Percentiles rank a stretch among this genome's conserved stretches.
Conservation (phyloP, 2,329 filamentous ascomycete species). For the Cryoendolithus antarcticus region DNA sequence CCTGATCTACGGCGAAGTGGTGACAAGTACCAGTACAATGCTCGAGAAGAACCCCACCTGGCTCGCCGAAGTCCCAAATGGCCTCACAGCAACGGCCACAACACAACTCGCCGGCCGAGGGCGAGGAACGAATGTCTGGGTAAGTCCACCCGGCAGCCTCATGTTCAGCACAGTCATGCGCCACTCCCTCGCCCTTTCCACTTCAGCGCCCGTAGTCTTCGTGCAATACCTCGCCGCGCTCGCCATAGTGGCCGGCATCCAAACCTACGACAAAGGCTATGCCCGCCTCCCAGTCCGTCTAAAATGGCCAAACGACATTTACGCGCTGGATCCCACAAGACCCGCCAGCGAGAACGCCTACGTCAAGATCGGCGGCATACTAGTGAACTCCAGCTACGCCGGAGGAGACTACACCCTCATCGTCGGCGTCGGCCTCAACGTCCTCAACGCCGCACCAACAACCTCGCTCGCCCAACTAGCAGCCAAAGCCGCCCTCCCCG, state of each 20-base stretch:
- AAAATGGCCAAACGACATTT: conserved; percentile 96
- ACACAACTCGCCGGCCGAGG: conserved; percentile 81
- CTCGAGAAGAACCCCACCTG: conserved; percentile 83
- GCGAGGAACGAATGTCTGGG: conserved; percentile 86
- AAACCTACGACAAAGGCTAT: conserved; percentile 65
- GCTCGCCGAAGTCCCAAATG: conserved; percentile 62
- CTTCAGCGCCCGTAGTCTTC: conserved; percentile 72
- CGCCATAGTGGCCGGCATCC: conserved; percentile 73
- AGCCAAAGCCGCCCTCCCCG: conserved; percentile 24
- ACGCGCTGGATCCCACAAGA: conserved; percentile 24
- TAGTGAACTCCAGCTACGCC: conserved; percentile 77
- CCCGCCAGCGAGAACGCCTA: conserved; percentile 49
- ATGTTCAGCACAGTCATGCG: conserved; percentile 83
- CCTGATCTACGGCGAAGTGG: conserved; percentile 78
- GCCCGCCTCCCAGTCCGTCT: conserved; percentile 65
- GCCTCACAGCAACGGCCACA: conserved; percentile 80
- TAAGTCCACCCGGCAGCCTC: conserved; percentile 73
- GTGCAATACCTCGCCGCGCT: conserved; percentile 87
- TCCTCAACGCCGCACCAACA: conserved; percentile 79
- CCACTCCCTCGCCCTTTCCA: conserved; percentile 61
- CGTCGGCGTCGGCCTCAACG: conserved; percentile 71
- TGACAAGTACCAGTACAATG: conserved; percentile 88
- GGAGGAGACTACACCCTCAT: conserved; percentile 70
- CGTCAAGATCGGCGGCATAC: conserved; percentile 84
- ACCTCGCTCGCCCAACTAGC: conserved; percentile 72